These are phyloP conservation scores for Ogataea pilisensis DNA, from an alignment of 805 yeast genomes.

Conservation along the genomic window DNA sequence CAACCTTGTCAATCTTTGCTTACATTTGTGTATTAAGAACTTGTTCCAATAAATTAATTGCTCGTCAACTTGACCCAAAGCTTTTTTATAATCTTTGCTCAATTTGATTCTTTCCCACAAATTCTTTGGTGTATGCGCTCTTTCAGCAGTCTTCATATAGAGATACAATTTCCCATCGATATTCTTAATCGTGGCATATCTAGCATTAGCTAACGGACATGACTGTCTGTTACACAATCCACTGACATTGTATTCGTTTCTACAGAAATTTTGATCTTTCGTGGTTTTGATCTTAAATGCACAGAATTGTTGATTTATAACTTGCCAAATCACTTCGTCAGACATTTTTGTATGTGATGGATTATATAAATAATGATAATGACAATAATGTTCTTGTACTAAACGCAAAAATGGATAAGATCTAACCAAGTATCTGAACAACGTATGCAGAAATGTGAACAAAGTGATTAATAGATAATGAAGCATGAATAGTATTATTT, in stretches of 20 bases:
- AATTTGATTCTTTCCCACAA: conserved; percentile 94
- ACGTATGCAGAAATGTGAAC: no score
- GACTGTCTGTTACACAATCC: conserved; percentile 92
- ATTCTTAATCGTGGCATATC: conserved; percentile 82
- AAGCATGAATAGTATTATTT: no score
- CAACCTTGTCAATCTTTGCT: conserved; percentile 90
- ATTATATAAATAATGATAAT: not conserved
- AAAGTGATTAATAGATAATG: no score
- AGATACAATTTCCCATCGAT: conserved; percentile 75
- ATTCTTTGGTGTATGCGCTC: conserved; percentile 92
- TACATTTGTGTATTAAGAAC: conserved; percentile 86
- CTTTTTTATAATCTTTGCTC: conserved; percentile 83
- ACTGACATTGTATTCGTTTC: conserved; percentile 93
- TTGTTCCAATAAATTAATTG: conserved; percentile 91
- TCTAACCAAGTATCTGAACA: no score
- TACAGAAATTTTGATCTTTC: conserved; percentile 86
- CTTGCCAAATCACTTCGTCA: conserved; percentile 80
- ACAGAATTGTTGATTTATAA: conserved; percentile 92
- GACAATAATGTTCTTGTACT: not conserved
- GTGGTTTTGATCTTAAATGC: conserved; percentile 89
- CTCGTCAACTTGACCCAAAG: conserved; percentile 83
- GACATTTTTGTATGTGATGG: conserved; percentile 17
- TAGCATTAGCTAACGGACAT: conserved; percentile 93
- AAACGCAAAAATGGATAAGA: no score
- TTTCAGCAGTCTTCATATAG: conserved; percentile 96